Percentiles rank a stretch among this genome's conserved stretches.
Evolutionary conservation across 2,329 filamentous ascomycete species (phyloP).

Genomic region (Aureobasidium mangrovei): DNA sequence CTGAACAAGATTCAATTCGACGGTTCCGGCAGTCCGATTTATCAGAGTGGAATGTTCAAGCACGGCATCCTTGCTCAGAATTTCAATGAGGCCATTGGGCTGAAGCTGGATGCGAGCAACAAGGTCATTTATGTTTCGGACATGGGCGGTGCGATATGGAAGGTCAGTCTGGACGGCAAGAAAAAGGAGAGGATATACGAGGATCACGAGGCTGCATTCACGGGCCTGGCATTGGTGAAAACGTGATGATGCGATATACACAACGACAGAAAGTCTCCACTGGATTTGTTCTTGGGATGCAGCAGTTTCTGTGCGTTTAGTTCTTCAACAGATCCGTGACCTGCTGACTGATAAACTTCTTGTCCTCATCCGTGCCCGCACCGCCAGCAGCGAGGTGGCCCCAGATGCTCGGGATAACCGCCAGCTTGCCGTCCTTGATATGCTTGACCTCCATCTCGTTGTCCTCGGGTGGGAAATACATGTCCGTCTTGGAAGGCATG

Average conservation of each 20-base stretch:
- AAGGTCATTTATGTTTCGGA: not conserved
- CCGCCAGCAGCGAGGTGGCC: constrained; percentile 35
- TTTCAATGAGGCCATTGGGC: constrained; percentile 41
- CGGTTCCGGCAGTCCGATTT: not conserved
- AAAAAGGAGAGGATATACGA: constrained; percentile 15
- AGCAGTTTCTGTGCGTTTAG: not conserved
- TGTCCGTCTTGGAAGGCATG: constrained; percentile 33
- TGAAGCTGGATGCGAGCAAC: constrained; percentile 9
- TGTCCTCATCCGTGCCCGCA: constrained; percentile 28
- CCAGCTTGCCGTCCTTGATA: constrained; percentile 26
- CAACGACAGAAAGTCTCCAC: too few relatives aligned
- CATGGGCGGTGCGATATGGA: not conserved
- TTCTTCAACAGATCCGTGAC: constrained; percentile 18
- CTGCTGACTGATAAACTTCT: constrained; percentile 23
- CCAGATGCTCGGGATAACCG: constrained; percentile 32
- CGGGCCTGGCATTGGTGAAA: constrained; percentile 9
- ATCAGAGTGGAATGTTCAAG: not conserved
- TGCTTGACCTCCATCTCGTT: constrained; percentile 30
- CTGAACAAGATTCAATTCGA: constrained; percentile 33
- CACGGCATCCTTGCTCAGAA: constrained; percentile 24
- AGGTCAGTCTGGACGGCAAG: not conserved
- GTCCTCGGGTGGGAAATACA: constrained; percentile 35
- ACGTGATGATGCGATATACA: too few relatives aligned
- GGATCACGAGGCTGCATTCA: constrained; percentile 10
- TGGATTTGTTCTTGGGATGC: too few relatives aligned